Percentiles rank a stretch among this genome's conserved stretches.
These are phyloP conservation scores for Candida peoriensis DNA, from an alignment of 805 yeast genomes.

Conservation along the genomic window DNA sequence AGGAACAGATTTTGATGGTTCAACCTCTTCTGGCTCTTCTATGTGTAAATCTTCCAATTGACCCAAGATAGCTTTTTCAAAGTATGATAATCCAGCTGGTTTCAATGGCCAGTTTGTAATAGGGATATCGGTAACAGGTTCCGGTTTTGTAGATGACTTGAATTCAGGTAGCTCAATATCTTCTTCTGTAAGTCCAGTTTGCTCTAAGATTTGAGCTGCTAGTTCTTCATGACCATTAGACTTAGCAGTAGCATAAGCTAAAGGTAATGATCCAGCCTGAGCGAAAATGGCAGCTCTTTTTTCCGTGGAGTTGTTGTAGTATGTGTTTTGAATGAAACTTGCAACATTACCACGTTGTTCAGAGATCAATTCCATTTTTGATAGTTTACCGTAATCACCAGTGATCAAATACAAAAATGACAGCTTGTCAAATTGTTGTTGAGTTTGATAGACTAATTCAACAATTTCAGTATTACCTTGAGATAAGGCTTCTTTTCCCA, in stretches of 20 bases:
- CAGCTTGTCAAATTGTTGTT: slow-evolving; percentile 79
- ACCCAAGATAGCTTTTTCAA: slow-evolving; percentile 80
- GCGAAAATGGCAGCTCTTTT: slow-evolving; percentile 70
- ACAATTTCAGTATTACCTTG: slow-evolving; percentile 87
- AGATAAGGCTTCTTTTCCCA: slow-evolving; percentile 78
- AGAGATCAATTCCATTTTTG: slow-evolving; percentile 85
- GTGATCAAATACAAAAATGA: slow-evolving; percentile 83
- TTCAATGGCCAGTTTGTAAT: slow-evolving; percentile 76
- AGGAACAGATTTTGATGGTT: slow-evolving; percentile 18
- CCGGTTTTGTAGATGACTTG: slow-evolving; percentile 37
- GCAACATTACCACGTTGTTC: slow-evolving; percentile 79
- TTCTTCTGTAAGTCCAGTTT: slow-evolving; percentile 59
- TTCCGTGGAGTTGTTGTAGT: slow-evolving; percentile 70
- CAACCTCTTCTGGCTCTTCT: slow-evolving; percentile 30
- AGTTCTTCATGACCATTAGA: slow-evolving; percentile 73
- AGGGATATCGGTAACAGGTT: slow-evolving; percentile 43
- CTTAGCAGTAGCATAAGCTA: slow-evolving; percentile 92
- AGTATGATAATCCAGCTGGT: slow-evolving; percentile 66
- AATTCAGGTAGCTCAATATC: slow-evolving; percentile 64
- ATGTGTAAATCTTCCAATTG: slow-evolving; percentile 61
- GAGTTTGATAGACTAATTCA: slow-evolving; percentile 85
- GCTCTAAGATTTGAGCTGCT: slow-evolving; percentile 66
- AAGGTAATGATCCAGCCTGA: slow-evolving; percentile 74
- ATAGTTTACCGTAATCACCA: slow-evolving; percentile 72
- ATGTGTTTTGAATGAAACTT: slow-evolving; percentile 76